These are phyloP conservation scores for Poa annua DNA, from an alignment of 176 grass and related monocot species.

Conservation along the genomic window DNA sequence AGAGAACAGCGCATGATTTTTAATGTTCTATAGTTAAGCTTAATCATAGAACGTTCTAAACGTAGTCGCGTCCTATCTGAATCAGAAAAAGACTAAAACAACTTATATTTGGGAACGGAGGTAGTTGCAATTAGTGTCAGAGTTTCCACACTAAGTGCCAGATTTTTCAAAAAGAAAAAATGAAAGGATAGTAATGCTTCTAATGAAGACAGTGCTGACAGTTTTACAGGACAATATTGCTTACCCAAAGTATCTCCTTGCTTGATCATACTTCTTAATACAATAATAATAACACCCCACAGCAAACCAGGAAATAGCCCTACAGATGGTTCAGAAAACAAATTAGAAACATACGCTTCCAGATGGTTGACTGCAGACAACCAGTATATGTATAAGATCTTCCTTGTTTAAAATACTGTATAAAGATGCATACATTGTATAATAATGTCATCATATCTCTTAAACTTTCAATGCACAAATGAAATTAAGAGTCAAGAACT, in stretches of 20 bases:
- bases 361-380: conserved; percentile 34
- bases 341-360: conserved; percentile 27
- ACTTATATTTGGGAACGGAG: too few species aligned
- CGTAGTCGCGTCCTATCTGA: too few species aligned
- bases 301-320: conserved; percentile 97
- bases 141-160: not conserved
- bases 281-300: conserved; percentile 97
- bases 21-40: too few species aligned
- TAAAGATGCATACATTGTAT: conserved; percentile 4
- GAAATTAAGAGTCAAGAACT: not conserved
- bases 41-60: too few species aligned
- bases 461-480: conserved; percentile 27
- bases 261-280: conserved; percentile 97
- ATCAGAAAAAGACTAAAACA: too few species aligned
- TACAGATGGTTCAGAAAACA: conserved; percentile 41
- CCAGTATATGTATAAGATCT: not conserved
- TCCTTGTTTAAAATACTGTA: conserved; percentile 12
- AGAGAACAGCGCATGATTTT: too few species aligned
- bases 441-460: conserved; percentile 20
- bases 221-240: conserved; percentile 28
- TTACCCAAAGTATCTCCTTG: conserved; percentile 93
- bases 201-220: not conserved
- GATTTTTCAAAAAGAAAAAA: conserved; percentile 1
- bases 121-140: not conserved
- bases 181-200: not conserved